A percentile compares a stretch with the other conserved stretches of the same genome.
Conservation (phyloP, 306 rosid species). For the Malus fusca region DNA sequence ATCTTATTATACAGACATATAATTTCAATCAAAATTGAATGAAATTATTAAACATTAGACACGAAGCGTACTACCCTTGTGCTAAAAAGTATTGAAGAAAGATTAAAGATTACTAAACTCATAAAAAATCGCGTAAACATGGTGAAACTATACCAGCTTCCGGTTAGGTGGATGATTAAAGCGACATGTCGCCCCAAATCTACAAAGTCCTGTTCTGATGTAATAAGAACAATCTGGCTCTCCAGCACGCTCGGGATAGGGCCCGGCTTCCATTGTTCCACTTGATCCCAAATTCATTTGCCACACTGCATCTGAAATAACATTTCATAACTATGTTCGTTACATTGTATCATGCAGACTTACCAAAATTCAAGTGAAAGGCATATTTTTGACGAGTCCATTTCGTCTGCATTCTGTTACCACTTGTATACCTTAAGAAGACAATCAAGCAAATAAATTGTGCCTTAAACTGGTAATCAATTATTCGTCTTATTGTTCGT, state of each 20-base stretch:
- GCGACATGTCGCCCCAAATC: slow-evolving; percentile 94
- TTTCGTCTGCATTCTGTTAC: background rate
- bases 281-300: slow-evolving; percentile 81
- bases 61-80: background rate
- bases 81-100: background rate
- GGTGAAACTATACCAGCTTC: slow-evolving; percentile 64
- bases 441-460: background rate
- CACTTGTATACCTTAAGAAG: background rate
- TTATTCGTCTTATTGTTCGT: background rate
- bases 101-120: background rate
- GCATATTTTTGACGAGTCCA: background rate
- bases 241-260: slow-evolving; percentile 89
- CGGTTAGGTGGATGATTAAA: slow-evolving; percentile 96
- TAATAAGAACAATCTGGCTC: slow-evolving; percentile 96
- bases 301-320: slow-evolving; percentile 85
- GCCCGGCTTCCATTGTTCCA: slow-evolving; percentile 82
- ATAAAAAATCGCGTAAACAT: slow-evolving; percentile 9
- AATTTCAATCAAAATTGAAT: background rate
- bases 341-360: slow-evolving; percentile 1
- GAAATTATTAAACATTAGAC: background rate
- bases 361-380: slow-evolving; percentile 2
- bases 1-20: background rate
- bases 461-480: background rate
- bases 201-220: slow-evolving; percentile 90
- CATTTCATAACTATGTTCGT: slow-evolving; percentile 17